Evolutionary conservation across 1,284 basidiomycete species (phyloP).

Genomic region (Farysia itapuensis): DNA sequence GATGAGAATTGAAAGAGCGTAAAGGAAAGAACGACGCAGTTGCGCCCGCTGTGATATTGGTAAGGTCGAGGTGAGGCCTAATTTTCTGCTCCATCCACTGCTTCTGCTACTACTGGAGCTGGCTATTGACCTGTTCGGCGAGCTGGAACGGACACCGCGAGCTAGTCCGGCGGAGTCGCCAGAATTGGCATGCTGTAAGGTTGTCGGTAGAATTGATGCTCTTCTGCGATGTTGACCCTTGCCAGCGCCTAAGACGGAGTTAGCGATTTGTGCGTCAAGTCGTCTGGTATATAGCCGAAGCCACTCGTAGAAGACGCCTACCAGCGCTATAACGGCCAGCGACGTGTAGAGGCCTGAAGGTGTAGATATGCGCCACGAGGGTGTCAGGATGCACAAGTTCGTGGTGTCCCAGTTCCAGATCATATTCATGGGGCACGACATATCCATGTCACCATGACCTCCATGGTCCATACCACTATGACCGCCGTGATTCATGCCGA

Average conservation of each 20-base stretch:
- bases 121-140: too few relatives aligned
- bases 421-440: conserved; percentile 28
- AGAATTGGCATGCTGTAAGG: background rate
- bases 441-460: conserved; percentile 6
- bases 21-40: conserved; percentile 12
- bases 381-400: conserved; percentile 22
- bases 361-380: conserved; percentile 21
- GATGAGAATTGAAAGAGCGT: conserved; percentile 24
- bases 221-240: conserved; percentile 6
- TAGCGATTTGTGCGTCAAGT: conserved; percentile 3
- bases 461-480: conserved; percentile 18
- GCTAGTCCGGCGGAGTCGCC: background rate
- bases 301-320: conserved; percentile 14
- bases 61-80: too few relatives aligned
- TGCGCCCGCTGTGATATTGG: conserved; percentile 7
- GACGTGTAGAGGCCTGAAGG: conserved; percentile 15
- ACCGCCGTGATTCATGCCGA: conserved; percentile 6
- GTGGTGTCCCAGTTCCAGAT: conserved; percentile 29
- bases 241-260: background rate
- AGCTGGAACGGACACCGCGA: too few relatives aligned
- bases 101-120: too few relatives aligned
- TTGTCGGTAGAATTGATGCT: conserved; percentile 5
- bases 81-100: too few relatives aligned
- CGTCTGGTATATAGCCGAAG: conserved; percentile 20
- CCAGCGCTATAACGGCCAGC: conserved; percentile 5